phyloP scores from a whole-genome alignment of 768 basidiomycete genomes.

The Agrocybe pediades region DNA sequence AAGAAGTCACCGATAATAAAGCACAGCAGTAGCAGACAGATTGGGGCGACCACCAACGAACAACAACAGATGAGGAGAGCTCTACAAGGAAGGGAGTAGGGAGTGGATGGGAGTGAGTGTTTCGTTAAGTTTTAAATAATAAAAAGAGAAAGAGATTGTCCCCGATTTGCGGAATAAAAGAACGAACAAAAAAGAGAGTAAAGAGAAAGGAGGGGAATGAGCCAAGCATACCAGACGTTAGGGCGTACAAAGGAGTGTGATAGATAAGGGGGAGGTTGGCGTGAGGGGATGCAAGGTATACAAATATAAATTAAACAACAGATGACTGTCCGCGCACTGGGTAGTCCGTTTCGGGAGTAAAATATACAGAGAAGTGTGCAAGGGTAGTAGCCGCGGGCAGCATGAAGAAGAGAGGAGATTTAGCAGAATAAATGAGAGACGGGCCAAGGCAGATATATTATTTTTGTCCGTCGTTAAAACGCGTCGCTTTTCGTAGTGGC shows the following conservation, averaged over 20 bases:
- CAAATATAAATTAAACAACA: constrained; percentile 5
- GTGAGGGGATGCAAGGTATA: constrained; percentile 3
- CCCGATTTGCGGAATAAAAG: constrained; percentile 8
- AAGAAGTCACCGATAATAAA: neutral
- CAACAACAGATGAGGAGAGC: neutral
- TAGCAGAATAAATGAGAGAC: constrained; percentile 3
- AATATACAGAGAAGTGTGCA: constrained; percentile 16
- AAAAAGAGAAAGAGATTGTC: constrained; percentile 7
- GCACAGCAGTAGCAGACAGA: constrained; percentile 1
- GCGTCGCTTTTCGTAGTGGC: constrained; percentile 9
- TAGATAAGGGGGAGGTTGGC: neutral
- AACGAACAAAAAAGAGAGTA: constrained; percentile 3
- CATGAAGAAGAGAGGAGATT: constrained; percentile 11
- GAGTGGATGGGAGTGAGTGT: constrained; percentile 2
- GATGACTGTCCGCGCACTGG: constrained; percentile 12
- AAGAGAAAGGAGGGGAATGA: constrained; percentile 5
- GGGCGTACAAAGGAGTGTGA: constrained; percentile 11
- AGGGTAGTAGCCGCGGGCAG: constrained; percentile 8
- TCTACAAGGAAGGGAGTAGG: constrained; percentile 10
- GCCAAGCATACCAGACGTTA: constrained; percentile 19
- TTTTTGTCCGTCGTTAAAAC: constrained; percentile 14
- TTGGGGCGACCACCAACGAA: constrained; percentile 1
- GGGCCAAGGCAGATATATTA: constrained; percentile 3
- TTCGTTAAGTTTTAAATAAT: neutral
- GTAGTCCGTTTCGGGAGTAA: constrained; percentile 12